Base-by-base conservation (phyloP, 2,329 filamentous ascomycete species). In the Dothideomycetes sp. region DNA sequence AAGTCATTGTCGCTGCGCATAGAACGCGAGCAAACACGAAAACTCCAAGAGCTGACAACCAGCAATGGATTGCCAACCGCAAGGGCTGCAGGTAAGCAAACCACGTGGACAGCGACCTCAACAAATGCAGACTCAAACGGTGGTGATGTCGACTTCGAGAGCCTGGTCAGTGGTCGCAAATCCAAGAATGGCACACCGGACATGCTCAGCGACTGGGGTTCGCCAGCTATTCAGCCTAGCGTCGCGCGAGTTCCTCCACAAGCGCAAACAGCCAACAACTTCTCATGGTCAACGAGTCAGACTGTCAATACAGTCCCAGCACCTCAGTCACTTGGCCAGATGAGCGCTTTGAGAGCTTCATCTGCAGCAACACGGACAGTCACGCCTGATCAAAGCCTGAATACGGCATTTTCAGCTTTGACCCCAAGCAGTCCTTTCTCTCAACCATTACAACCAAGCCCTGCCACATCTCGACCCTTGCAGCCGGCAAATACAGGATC, bases 1-100 rank as follows among this genome's bases (percentile, higher is more conserved):
- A 93, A 85, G 57, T 72, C 65, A 0, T 65, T 95, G 4, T 93
- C 87, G 1, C 65, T 72, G 14, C 78, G 79, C 41, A 84, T 98
- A 24, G 89, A 98, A 57, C 76, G 81, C 14, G 91, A 96, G 56
- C 91, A 96, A 52, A 82, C 74, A 5, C 80, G 78, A 53, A 96
- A 95, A 55, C 66, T 98, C 3, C 84, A 88, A 55, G 89, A 95
- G 52, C 70, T 96, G 5, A 77, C 77, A 0, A 76, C 79, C 2
- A 70, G 64, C 7, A 67, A 71, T 19, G 45, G 43, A 3, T 37
- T 31, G 22, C 34, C 30, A 3, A 40, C 44, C 9, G 31, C 44
- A 11, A 51, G 60, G n/a, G 66, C 65, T 3, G 63, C 70, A 3
- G 75, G 62, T 48, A 78, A 81, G 34, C 79, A 84, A 50, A 81